Evolutionary conservation across 352 stramenopile genomes (phyloP), one percentile per base, ranked within the genome.

Genomic region (Pseudoperonospora humuli): DNA sequence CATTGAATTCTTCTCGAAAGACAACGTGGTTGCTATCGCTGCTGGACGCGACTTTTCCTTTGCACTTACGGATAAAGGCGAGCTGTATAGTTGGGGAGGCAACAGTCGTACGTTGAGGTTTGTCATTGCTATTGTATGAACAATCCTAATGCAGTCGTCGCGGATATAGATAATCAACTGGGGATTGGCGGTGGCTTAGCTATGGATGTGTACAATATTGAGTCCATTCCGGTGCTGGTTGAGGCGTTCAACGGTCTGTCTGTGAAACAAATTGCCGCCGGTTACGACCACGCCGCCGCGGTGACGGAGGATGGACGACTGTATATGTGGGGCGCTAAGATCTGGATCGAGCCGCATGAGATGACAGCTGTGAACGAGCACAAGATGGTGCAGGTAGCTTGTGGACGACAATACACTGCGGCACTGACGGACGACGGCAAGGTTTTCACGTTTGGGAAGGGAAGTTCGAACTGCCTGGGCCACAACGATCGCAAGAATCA

Each of bases 161-260:
- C 42, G 27, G 34, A 3, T 51, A 29, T 49, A 91, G 80, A 93
- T 54, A 89, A 86, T 50, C 87, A 96, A 53, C 49, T 96, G 21
- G 87, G 87, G 17, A 75, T 95, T 21, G 86, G 86, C 13, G 86
- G 86, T 13, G 84, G 86, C 9, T 46, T 97, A 20, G 67, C 79
- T 17, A 93, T 97, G 75, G 89, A 97, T 50, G 78, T 96, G 24
- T 96, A 96, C 76, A 88, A 90, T 63, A 96, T 96, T 68, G 89
- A 97, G 57, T 82, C 86, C 15, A 87, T 96, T 52, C 89, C 89
- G n/a, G 77, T 84, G 33, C 66, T 83, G 20, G 68, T 95, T 5
- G 79, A 93, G 46, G 69, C 67, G 31, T 90, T 95, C 50, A 61
- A 55, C 29, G 68, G 72, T 37, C 31, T 73, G 33, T 61, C 42